Evolutionary conservation across 768 basidiomycete genomes (phyloP).

Genomic region (Arthromyces matolae): DNA sequence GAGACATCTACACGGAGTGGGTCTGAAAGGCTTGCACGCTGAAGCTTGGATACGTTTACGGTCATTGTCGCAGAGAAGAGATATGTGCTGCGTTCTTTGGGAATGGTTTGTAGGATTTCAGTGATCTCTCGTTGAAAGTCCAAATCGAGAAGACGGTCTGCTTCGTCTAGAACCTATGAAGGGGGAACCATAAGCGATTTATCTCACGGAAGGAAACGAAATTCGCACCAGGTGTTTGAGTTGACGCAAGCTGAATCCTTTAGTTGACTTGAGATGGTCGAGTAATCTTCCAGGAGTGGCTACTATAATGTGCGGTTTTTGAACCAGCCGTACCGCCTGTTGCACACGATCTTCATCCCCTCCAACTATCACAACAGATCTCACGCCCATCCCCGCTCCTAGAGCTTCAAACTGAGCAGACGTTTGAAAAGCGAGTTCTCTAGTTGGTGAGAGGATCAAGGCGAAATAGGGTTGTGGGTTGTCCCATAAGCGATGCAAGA

Average conservation of each 20-base stretch:
- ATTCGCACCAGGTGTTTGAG: slow-evolving; percentile 79
- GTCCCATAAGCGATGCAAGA: slow-evolving; percentile 92
- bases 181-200: not conserved
- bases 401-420: slow-evolving; percentile 90
- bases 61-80: slow-evolving; percentile 98
- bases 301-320: slow-evolving; percentile 88
- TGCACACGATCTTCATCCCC: slow-evolving; percentile 89
- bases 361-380: slow-evolving; percentile 84
- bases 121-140: slow-evolving; percentile 93
- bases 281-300: slow-evolving; percentile 90
- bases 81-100: slow-evolving; percentile 88
- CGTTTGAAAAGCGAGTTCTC: slow-evolving; percentile 95
- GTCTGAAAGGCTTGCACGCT: slow-evolving; percentile 84
- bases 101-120: slow-evolving; percentile 90
- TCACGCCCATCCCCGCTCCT: slow-evolving; percentile 89
- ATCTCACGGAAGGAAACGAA: not conserved
- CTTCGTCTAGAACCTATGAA: slow-evolving; percentile 88
- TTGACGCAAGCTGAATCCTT: slow-evolving; percentile 83
- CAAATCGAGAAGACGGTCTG: slow-evolving; percentile 89
- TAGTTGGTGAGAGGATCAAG: slow-evolving; percentile 88
- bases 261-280: slow-evolving; percentile 93
- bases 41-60: slow-evolving; percentile 91
- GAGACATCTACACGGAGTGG: slow-evolving; percentile 92
- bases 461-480: slow-evolving; percentile 89
- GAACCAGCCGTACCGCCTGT: slow-evolving; percentile 86